Base-by-base conservation (phyloP, 1,284 basidiomycete genomes). In the Meripilus lineatus region DNA sequence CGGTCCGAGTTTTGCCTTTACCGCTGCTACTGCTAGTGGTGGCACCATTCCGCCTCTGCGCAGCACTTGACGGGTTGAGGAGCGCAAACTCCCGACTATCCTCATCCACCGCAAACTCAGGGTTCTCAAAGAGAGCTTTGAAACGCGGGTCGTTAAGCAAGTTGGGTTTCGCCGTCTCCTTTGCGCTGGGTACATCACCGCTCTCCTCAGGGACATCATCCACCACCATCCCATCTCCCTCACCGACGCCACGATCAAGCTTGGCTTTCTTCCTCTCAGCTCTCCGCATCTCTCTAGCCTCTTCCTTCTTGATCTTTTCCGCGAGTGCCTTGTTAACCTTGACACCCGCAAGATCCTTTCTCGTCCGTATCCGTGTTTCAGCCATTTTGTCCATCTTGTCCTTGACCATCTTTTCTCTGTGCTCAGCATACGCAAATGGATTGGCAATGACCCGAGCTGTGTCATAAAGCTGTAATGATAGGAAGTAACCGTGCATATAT, bases 401-500 rank as follows among this genome's bases (percentile, higher is more conserved):
- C 47, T 82, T 78, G 45, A 99, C 79, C 53, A 90, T 68, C 54
- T 84, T 83, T 62, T 97, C 93, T 51, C 93, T 84, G 63, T 97
- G 86, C 60, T 99, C 96, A 40, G 84, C 84, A 61, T 98, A 98
- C 3, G 86, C 92, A 60, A 93, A 95, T 0, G 96, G 96, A 68
- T 99, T 97, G 49, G 91, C 86, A 54, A 99, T 93, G 55, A 97
- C 79, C 26, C 94, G 84, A 1, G 96, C 96, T 41, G 93, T 88
- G 57, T 96, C 91, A 74, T 99, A 99, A 5, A 98, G 79, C 58
- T 92, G 89, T 64, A 99, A 81, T 8, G 93, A 89, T 54, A 99
- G 69, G 72, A 99, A 99, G 80, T 94, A 98, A 39, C 96, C 96
- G 66, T 99, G 96, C 95, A 99, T 98, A 70, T 99, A 99, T 1